Conservation (phyloP, 441 rosid genomes). For the Gossypium trilobum region DNA sequence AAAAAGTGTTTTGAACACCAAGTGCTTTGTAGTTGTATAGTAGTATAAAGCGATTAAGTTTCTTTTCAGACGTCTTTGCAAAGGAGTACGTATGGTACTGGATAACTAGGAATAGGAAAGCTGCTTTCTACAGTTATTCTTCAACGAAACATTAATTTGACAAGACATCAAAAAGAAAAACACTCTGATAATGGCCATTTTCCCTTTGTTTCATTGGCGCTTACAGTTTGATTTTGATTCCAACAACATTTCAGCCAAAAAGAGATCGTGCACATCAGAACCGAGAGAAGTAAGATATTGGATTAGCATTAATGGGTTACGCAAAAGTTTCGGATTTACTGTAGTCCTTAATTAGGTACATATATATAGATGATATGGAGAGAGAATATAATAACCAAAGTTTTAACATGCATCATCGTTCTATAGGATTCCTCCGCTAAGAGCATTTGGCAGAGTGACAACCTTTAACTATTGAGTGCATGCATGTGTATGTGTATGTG, state of each 20-base stretch:
- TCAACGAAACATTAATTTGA: not conserved
- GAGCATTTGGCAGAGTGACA: not conserved
- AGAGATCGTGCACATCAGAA: not conserved
- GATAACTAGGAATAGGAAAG: conserved; percentile 7
- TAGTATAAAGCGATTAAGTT: not conserved
- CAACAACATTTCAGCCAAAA: not conserved
- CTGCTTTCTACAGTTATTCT: not conserved
- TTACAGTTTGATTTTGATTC: not conserved
- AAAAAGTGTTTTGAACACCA: not conserved
- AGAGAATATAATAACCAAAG: too few relatives aligned
- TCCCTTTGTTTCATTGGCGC: conserved; percentile 9
- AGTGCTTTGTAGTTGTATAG: not conserved
- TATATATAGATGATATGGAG: too few relatives aligned
- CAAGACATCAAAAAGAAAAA: not conserved
- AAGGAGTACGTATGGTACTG: not conserved
- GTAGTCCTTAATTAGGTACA: not conserved
- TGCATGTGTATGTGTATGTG: not conserved
- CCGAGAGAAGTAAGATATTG: not conserved
- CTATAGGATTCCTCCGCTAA: not conserved
- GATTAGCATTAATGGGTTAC: not conserved
- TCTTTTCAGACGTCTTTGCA: not conserved
- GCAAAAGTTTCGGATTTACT: not conserved
- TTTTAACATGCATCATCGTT: not conserved
- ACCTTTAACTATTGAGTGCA: not conserved
- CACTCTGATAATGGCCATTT: not conserved